Base-by-base conservation (phyloP, 1,284 basidiomycete genomes). In the Ganoderma boninense region DNA sequence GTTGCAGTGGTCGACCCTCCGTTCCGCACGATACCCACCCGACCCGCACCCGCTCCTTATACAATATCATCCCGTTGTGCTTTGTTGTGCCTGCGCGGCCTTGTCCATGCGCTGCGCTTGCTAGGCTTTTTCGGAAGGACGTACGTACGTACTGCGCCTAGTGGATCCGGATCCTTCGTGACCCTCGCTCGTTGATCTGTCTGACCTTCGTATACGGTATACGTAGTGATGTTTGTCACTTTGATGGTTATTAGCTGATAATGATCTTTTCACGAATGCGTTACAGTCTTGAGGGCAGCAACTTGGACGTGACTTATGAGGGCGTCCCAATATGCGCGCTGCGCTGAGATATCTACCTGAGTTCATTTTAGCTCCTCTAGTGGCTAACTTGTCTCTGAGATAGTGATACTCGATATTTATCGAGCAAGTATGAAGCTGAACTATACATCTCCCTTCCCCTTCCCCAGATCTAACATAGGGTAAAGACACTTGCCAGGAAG, bases 41-140 rank as follows among this genome's bases (percentile, higher is more conserved):
- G 72, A 70, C 68, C 66, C 64, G 65, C 72, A 66, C 68, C 66
- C 72, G 64, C 70, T 73, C 72, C 66, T 71, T 73, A 71, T 70
- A 71, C 65, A 59, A 65, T 69, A 66, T 59, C 46, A 23, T 40
- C 52, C 23, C 63, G n/a, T 42, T 26, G 46, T 73, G 69, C 65
- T 70, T 70, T 70, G 69, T 73, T 73, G 69, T 71, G 63, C 16
- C 62, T 29, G 38, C n/a, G 23, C 38, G 16, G 40, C 44, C 4
- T 29, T 46, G 61, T 46, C 42, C 32, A n/a, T 38, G 60, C 60
- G 23, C 20, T 18, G 29, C n/a, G n/a, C 23, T 42, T 43, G 40
- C 14, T 10, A 40, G 60, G 13, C 60, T 62, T 23, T 16, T 16
- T 35, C 20, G 29, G 56, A 29, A 32, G 49, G 49, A 52, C 46